A percentile compares a stretch with the other conserved stretches of the same genome.
Evolutionary conservation across 176 grass and related monocot genomes (phyloP).

Genomic region (Phyllostachys edulis): DNA sequence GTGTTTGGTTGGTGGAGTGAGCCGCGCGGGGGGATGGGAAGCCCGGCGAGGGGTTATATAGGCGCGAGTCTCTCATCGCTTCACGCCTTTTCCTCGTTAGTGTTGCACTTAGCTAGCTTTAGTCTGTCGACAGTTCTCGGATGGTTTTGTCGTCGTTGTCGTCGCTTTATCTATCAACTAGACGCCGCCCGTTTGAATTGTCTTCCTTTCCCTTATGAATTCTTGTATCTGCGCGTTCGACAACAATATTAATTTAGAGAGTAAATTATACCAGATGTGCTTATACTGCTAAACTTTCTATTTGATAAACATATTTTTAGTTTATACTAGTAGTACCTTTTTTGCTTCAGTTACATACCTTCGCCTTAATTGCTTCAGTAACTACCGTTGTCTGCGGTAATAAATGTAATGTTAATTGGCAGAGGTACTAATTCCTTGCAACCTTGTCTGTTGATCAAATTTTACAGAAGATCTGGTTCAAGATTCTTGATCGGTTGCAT

Average conservation of each 20-base stretch:
- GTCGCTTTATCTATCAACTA: background rate
- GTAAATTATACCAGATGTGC: background rate
- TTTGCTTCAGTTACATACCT: constrained; percentile 15
- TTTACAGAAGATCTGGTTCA: background rate
- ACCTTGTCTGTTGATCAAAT: background rate
- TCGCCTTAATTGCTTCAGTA: background rate
- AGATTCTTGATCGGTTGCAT: background rate
- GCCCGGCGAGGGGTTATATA: constrained; percentile 18
- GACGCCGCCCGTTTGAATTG: background rate
- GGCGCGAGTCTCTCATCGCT: background rate
- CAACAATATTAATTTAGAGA: background rate
- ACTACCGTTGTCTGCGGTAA: background rate
- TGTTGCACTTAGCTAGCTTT: background rate
- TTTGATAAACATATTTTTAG: background rate
- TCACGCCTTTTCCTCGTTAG: background rate
- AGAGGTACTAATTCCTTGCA: background rate
- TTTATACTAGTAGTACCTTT: background rate
- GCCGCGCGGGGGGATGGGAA: constrained; percentile 22
- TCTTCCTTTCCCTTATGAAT: background rate
- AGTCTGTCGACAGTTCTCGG: background rate
- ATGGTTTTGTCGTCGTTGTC: background rate
- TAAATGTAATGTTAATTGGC: background rate
- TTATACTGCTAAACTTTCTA: background rate
- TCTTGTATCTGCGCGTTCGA: background rate
- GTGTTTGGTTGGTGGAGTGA: constrained; percentile 25